Base-by-base conservation (phyloP, 192 early-diverging fungal species). In the Chytriomyces sp. region DNA sequence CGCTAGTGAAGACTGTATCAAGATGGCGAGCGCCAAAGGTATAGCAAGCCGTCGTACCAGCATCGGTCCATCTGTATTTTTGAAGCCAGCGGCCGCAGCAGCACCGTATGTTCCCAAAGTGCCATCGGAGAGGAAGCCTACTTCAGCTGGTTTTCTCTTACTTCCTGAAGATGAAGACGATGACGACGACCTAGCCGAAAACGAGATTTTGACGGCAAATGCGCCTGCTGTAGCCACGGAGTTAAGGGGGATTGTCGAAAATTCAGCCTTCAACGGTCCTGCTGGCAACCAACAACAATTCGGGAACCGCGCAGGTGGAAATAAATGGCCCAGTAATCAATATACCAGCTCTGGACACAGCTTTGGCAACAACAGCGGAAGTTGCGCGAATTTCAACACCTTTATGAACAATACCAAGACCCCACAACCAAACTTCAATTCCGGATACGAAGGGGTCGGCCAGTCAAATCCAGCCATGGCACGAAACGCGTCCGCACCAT, bases 161-260 rank as follows among this genome's bases (percentile, higher is more conserved):
- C n/a, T n/a, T n/a, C n/a, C n/a, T n/a, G n/a, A n/a, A n/a, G 59
- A 61, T 36, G 59, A 61, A 12, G 36, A 37, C 33, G 59, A 61
- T 36, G 59, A 61, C 33, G 34, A 61, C 33, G 56, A 58, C 56
- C 3, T 61, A n/a, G 4, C 12, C 1, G 3, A 22, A 36, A 56
- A 28, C 30, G 54, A 56, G 7, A 8, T 56, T 8, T 56, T 30
- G 54, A 6, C 7, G 8, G 10, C 8, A 8, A 8, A n/a, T 28
- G 6, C 8, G 7, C 54, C 7, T 17, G 22, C 22, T 17, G 22
- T 28, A 30, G 22, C n/a, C 7, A 6, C 8, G 54, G n/a, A n/a
- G n/a, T n/a, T n/a, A n/a, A n/a, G n/a, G n/a, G n/a, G n/a, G n/a
- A n/a, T n/a, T n/a, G n/a, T 8, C 8, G 30, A 56, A 8, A 56